Evolutionary conservation across 331 rosid species (phyloP).

Genomic region (Rhamnella rubrinervis): DNA sequence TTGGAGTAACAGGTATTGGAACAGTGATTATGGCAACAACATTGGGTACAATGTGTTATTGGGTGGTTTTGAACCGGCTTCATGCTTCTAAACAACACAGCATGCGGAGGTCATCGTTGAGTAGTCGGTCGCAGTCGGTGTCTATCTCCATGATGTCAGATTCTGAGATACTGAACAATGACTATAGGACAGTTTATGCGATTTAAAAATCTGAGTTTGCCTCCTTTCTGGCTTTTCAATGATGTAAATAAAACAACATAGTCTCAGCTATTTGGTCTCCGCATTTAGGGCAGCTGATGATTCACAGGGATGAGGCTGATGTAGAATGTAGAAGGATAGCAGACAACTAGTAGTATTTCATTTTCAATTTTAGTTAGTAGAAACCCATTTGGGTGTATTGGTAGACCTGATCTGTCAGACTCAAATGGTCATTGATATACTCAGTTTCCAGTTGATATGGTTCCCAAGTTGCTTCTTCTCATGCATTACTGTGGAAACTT

Average conservation of each 20-base stretch:
- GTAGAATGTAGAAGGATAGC: neutral
- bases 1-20: conserved; percentile 63
- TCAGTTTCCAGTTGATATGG: neutral
- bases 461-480: too few species aligned
- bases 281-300: neutral
- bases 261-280: conserved; percentile 4
- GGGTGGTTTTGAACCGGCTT: conserved; percentile 61
- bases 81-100: conserved; percentile 56
- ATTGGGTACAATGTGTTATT: conserved; percentile 70
- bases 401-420: neutral
- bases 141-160: conserved; percentile 55
- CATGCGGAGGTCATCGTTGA: conserved; percentile 49
- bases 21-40: conserved; percentile 74
- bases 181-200: conserved; percentile 68
- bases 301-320: conserved; percentile 5
- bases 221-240: neutral
- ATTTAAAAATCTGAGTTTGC: conserved; percentile 35
- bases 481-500: too few species aligned
- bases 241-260: neutral
- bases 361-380: neutral
- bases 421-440: neutral
- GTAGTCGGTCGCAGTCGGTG: conserved; percentile 48
- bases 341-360: neutral
- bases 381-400: neutral
- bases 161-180: conserved; percentile 44